Conservation (phyloP, 2,329 filamentous ascomycete species). For the Sporothrix variecibatus region DNA sequence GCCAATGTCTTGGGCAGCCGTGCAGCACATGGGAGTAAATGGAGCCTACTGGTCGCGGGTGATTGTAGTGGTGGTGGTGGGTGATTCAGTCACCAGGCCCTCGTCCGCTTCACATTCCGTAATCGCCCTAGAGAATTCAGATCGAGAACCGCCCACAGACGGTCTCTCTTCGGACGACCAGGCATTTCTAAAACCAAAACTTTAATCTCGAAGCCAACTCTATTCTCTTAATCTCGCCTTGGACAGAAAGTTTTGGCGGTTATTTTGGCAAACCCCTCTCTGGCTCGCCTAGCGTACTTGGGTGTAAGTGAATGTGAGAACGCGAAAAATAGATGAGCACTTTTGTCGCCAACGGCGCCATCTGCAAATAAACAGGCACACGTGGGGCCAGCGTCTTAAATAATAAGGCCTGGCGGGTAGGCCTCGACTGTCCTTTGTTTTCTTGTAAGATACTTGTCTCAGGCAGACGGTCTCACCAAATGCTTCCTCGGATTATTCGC, state of each 20-base stretch:
- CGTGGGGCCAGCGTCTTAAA: background rate
- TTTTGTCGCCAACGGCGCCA: conserved; percentile 18
- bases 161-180: background rate
- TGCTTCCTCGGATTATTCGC: background rate
- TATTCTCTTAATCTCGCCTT: background rate
- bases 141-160: background rate
- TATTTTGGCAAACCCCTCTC: conserved; percentile 1
- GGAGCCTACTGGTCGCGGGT: background rate
- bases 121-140: background rate
- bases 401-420: background rate
- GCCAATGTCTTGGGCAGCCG: conserved; percentile 13
- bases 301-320: background rate
- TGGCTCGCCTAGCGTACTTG: background rate
- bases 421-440: no score
- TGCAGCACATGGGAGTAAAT: conserved; percentile 9
- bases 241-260: background rate
- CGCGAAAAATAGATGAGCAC: background rate
- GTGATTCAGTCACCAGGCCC: conserved; percentile 4
- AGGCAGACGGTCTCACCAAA: no score
- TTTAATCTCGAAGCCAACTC: background rate
- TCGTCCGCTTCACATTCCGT: background rate
- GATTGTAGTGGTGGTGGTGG: conserved; percentile 1
- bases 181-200: background rate
- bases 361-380: conserved; percentile 21
- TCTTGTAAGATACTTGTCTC: background rate